Evolutionary conservation across 805 yeast genomes (phyloP).

Genomic region (Grigorovia yakushimaensis): DNA sequence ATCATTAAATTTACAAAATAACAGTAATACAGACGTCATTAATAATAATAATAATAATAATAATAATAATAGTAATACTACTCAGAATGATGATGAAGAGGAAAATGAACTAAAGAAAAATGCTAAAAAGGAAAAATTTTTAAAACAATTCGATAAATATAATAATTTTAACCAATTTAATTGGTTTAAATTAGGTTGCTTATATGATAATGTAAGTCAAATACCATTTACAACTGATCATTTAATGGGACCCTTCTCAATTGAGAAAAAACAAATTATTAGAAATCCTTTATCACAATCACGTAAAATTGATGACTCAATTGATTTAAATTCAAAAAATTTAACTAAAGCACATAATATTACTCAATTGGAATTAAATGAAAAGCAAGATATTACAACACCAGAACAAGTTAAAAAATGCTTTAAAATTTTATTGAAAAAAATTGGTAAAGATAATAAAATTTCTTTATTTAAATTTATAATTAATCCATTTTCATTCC

Average conservation of each 20-base stretch:
- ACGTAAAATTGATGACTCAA: constrained; percentile 5
- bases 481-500: constrained; percentile 65
- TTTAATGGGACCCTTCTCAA: constrained; percentile 59
- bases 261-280: constrained; percentile 40
- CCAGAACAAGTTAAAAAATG: constrained; percentile 53
- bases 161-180: constrained; percentile 38
- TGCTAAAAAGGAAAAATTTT: constrained; percentile 10
- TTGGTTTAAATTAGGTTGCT: constrained; percentile 52
- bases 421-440: constrained; percentile 32
- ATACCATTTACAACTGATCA: constrained; percentile 46
- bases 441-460: constrained; percentile 24
- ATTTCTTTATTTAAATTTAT: constrained; percentile 57
- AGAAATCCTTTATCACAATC: not conserved
- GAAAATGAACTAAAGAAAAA: constrained; percentile 11
- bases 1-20: constrained; percentile 14
- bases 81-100: constrained; percentile 12
- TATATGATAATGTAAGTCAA: constrained; percentile 37
- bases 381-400: constrained; percentile 47
- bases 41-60: no score
- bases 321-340: constrained; percentile 11
- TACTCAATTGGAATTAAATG: constrained; percentile 40
- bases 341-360: constrained; percentile 44
- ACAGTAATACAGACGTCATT: constrained; percentile 7
- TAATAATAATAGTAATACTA: not conserved
- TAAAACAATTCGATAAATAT: constrained; percentile 19